Conservation (phyloP, 768 basidiomycete genomes). For the Lanmaoa rubissima region DNA sequence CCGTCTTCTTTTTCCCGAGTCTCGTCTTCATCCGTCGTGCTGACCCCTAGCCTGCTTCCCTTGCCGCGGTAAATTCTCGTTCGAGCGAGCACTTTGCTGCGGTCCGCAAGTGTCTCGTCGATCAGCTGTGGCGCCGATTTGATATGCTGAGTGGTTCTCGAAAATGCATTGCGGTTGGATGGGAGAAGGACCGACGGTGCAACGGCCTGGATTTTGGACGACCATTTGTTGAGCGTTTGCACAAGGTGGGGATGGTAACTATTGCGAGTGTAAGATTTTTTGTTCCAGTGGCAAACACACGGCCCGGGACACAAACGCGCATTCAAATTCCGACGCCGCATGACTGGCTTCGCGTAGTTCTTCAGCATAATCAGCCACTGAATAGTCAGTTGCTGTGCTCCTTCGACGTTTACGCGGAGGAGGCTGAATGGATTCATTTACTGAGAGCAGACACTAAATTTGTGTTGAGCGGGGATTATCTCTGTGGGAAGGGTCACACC, state of each 20-base stretch:
- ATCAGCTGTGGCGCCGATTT: conserved; percentile 75
- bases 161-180: conserved; percentile 69
- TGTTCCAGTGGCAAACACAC: not conserved
- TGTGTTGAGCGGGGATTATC: conserved; percentile 14
- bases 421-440: conserved; percentile 45
- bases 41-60: conserved; percentile 40
- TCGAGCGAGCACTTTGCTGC: conserved; percentile 56
- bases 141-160: conserved; percentile 50
- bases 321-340: conserved; percentile 47
- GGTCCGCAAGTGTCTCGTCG: conserved; percentile 66
- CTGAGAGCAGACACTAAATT: conserved; percentile 43
- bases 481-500: conserved; percentile 37
- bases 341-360: conserved; percentile 43
- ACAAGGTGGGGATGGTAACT: conserved; percentile 70
- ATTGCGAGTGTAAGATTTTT: conserved; percentile 3
- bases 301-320: conserved; percentile 40
- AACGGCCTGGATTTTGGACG: conserved; percentile 91
- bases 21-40: conserved; percentile 33
- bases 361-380: conserved; percentile 10
- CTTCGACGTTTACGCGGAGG: conserved; percentile 61
- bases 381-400: conserved; percentile 27
- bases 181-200: conserved; percentile 74
- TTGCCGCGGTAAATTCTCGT: conserved; percentile 59
- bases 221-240: conserved; percentile 90
- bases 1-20: conserved; percentile 36